Percentiles rank a stretch among this genome's conserved stretches.
phyloP scores from a whole-genome alignment of 495 filamentous ascomycete species.

The Hyaloscypha variabilis region DNA sequence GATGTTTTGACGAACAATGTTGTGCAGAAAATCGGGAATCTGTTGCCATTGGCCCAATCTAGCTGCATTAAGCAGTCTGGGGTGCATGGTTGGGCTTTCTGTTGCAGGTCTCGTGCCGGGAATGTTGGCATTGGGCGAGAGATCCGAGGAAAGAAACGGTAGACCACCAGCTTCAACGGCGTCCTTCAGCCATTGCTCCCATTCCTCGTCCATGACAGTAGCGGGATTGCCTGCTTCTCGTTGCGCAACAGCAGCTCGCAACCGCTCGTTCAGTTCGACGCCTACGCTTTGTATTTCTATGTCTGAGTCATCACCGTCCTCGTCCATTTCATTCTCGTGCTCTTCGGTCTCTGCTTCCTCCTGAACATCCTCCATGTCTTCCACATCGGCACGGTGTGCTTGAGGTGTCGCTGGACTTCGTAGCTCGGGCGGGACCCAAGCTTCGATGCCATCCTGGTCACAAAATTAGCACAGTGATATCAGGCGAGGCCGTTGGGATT shows the following conservation, averaged over 20 bases:
- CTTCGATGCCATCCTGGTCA: slow-evolving; percentile 53
- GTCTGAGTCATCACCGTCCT: slow-evolving; percentile 62
- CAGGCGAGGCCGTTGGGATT: background rate
- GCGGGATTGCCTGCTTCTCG: slow-evolving; percentile 63
- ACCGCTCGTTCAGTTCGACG: slow-evolving; percentile 68
- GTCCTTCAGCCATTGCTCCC: slow-evolving; percentile 87
- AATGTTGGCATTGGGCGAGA: slow-evolving; percentile 34
- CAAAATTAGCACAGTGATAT: background rate
- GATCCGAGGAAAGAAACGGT: slow-evolving; percentile 36
- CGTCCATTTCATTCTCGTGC: slow-evolving; percentile 42
- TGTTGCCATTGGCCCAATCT: slow-evolving; percentile 50
- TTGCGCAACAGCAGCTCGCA: slow-evolving; percentile 67
- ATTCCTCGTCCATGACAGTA: slow-evolving; percentile 73
- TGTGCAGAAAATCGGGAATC: slow-evolving; percentile 51
- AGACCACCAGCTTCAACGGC: slow-evolving; percentile 64
- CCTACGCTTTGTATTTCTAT: slow-evolving; percentile 75
- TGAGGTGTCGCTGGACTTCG: slow-evolving; percentile 39
- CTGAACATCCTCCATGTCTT: slow-evolving; percentile 38
- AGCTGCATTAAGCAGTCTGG: slow-evolving; percentile 47
- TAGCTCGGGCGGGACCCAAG: slow-evolving; percentile 52
- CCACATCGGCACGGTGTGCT: slow-evolving; percentile 32
- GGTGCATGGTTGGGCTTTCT: slow-evolving; percentile 39
- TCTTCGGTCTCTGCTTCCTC: slow-evolving; percentile 33
- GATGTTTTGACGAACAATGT: slow-evolving; percentile 42
- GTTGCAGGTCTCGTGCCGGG: slow-evolving; percentile 38